Base-by-base conservation (phyloP, 1,284 basidiomycete genomes). In the Ceratobasidium sp. region DNA sequence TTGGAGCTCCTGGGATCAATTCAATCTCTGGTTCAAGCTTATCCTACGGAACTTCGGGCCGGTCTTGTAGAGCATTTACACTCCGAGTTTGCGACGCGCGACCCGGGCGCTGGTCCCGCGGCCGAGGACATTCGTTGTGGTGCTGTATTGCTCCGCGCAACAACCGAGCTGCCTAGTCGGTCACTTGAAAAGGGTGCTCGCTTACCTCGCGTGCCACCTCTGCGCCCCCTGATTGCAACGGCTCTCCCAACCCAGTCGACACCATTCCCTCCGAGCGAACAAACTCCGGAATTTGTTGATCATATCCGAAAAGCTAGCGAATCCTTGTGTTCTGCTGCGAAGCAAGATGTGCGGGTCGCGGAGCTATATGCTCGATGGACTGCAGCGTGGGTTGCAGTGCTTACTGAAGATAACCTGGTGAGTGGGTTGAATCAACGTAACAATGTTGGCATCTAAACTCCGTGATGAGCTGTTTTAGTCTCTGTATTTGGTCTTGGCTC, bases 231-330 rank as follows among this genome's bases (percentile, higher is more conserved):
- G 11, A 77, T 80, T 69, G 82, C 81, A 72, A 57, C 63, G 7
- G 72, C 66, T 5, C 58, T 69, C 18, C 52, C 57, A 21, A 79
- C 81, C 74, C 79, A 82, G 23, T 84, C 83, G 7, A 32, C 13
- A 2, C 44, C 55, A 30, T 71, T 71, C 41, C n/a, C 46, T 28
- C 47, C 35, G 4, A 43, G n/a, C 28, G 55, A 59, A 23, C 55
- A 71, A 28, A 71, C 57, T 11, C 83, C 83, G 76, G 84, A 79
- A 6, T 79, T 91, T 13, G 84, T 91, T 14, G 87, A 90, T 21
- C 86, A 82, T 16, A 79, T 92, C 43, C 83, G 83, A 74, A 77
- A 73, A 11, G 89, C 90, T 8, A 91, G 90, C 77, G 88, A 90
- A 75, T 85, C 83, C 74, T 82, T 91, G 73, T 66, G 82, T 14